These are phyloP conservation scores for Amanita phalloides DNA, from an alignment of 768 basidiomycete species.

Conservation along the genomic window DNA sequence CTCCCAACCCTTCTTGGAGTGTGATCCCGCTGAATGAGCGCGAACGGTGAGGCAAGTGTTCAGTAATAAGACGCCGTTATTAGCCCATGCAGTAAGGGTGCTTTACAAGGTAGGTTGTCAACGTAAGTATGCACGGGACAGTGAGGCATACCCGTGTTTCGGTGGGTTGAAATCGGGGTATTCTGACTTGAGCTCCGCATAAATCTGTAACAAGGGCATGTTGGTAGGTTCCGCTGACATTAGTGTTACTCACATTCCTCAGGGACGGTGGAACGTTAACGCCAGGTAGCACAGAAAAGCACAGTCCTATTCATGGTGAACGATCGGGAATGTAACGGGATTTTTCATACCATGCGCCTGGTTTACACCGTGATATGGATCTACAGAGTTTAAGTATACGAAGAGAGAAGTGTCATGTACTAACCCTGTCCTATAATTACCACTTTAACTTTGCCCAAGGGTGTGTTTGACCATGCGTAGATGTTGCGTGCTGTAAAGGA, in stretches of 20 bases:
- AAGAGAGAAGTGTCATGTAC: slow-evolving; percentile 1
- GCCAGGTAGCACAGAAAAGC: slow-evolving; percentile 85
- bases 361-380: slow-evolving; percentile 72
- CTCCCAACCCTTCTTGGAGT: slow-evolving; percentile 86
- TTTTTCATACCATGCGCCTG: slow-evolving; percentile 70
- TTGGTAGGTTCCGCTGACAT: background rate
- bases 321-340: slow-evolving; percentile 7
- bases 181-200: slow-evolving; percentile 74
- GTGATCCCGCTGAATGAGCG: slow-evolving; percentile 66
- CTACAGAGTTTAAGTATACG: slow-evolving; percentile 17
- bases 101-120: slow-evolving; percentile 25
- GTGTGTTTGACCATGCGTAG: slow-evolving; percentile 88
- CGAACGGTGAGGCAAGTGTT: slow-evolving; percentile 91
- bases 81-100: slow-evolving; percentile 72
- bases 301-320: slow-evolving; percentile 43
- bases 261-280: slow-evolving; percentile 72
- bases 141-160: slow-evolving; percentile 61
- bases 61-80: slow-evolving; percentile 80
- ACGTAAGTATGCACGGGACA: slow-evolving; percentile 5
- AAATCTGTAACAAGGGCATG: slow-evolving; percentile 46
- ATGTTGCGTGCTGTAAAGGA: slow-evolving; percentile 53
- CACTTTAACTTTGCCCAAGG: slow-evolving; percentile 73
- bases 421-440: slow-evolving; percentile 75
- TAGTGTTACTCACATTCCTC: slow-evolving; percentile 46
- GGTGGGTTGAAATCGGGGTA: slow-evolving; percentile 74